Evolutionary conservation across 2,329 filamentous ascomycete species (phyloP).

Genomic region (Aspergillus ustus): DNA sequence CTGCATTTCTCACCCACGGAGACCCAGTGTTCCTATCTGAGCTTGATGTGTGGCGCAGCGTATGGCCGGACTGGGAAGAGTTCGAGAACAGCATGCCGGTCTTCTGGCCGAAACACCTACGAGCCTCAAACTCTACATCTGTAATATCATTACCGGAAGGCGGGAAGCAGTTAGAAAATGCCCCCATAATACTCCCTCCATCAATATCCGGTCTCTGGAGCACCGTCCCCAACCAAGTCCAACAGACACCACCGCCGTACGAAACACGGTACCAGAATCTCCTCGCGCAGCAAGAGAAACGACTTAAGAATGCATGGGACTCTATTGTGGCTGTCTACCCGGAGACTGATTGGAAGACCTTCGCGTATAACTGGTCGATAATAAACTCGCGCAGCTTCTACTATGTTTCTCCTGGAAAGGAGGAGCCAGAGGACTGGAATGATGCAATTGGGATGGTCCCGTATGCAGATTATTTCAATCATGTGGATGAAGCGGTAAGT

Average conservation of each 20-base stretch:
- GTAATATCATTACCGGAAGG: not conserved
- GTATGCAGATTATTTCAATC: constrained; percentile 49
- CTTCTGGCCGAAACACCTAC: constrained; percentile 55
- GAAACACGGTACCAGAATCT: constrained; percentile 40
- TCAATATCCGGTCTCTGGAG: constrained; percentile 20
- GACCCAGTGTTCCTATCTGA: constrained; percentile 49
- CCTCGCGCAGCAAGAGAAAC: constrained; percentile 57
- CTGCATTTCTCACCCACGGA: constrained; percentile 64
- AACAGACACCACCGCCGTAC: constrained; percentile 21
- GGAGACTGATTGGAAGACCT: constrained; percentile 43
- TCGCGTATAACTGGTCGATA: constrained; percentile 61
- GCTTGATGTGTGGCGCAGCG: constrained; percentile 64
- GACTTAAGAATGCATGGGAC: constrained; percentile 57
- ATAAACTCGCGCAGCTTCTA: constrained; percentile 65
- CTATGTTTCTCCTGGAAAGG: constrained; percentile 50
- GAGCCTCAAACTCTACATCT: constrained; percentile 38
- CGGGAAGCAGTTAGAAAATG: not conserved
- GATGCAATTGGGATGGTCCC: constrained; percentile 47
- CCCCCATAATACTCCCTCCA: constrained; percentile 33
- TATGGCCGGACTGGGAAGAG: constrained; percentile 67
- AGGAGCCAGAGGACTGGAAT: constrained; percentile 38
- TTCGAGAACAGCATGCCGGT: constrained; percentile 64
- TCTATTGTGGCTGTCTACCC: constrained; percentile 48
- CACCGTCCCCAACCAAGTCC: too few relatives aligned
- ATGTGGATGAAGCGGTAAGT: constrained; percentile 41